Base-by-base conservation (phyloP, 805 yeast genomes). In the Millerozyma miso region DNA sequence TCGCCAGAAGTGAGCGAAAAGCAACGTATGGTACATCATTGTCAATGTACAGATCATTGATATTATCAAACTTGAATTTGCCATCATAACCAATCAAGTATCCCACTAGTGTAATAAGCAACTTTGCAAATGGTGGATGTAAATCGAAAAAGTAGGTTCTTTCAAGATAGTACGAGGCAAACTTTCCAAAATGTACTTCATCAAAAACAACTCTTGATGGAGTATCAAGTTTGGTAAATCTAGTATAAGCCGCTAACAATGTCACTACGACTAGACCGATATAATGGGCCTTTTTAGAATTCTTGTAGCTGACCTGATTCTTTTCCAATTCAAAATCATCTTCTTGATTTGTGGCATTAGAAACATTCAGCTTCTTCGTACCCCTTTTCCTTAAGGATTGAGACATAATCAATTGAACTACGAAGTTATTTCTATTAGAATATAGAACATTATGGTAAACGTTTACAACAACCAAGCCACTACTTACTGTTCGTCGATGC, bases 101-200 rank as follows among this genome's bases (percentile, higher is more conserved):
- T 35, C 99, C 99, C 33, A 84, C 88, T 45, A 82, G 75, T 0
- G 98, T 98, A 65, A 91, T 88, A 52, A 90, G 73, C 61, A 93
- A 73, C 63, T 93, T 93, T 42, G 96, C 99, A 64, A 93, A 88
- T 17, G 99, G 99, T 7, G 99, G 99, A 67, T 93, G 99, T 40
- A 93, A 80, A 66, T 93, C 99, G 58, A 93, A 93, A 63, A 88
- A 93, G 63, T 87, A 93, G 0, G 96, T 85, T 48, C 96, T 76
- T 63, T 91, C 86, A 46, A 91, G 67, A 63, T 91, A 91, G 65
- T 85, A 84, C 1, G 88, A 79, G 5, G 91, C 91, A 61, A 85
- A 85, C 55, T 85, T 85, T 31, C 95, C 95, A 55, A 86, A 86
- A 62, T 86, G 95, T 16, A 85, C 93, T 59, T 86, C 95, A 65